Evolutionary conservation across 345 rosid genomes (phyloP), one percentile per base, ranked within the genome.

Genomic region (Psidium friedrichsthalianum): DNA sequence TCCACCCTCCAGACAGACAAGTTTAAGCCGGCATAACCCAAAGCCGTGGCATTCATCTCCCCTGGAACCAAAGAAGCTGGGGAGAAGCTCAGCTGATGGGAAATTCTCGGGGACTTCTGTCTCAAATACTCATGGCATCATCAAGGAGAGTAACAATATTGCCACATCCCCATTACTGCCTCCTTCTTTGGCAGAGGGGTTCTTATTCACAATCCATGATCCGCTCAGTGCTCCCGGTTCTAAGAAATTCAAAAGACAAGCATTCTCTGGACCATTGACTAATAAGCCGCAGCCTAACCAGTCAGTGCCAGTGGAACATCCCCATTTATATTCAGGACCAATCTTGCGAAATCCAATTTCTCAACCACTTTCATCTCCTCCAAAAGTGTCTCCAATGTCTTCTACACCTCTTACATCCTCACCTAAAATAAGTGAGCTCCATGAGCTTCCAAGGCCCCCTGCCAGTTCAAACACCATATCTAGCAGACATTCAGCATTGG

Each of bases 391-490:
- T 82, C 92, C 94, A 24, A 91, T 89, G 56, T 87, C 94, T 57
- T 94, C 98, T 78, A 95, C 98, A 42, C 94, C 95, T 44, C 89
- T 93, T 85, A 83, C 88, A 85, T 93, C 98, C 42, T 94, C 99
- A 15, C 99, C 97, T 18, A 94, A 90, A 87, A 96, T 96, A 88
- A 98, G 94, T 49, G 99, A 98, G 91, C 98, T 98, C 85, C 99
- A 98, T 89, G 99, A 96, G 88, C 99, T 98, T 89, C 99, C 99
- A 51, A 94, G 98, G 92, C 99, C 99, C 47, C 98, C 98, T 5
- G 89, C 88, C 58, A 91, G 87, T 88, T 89, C 89, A 53, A 82
- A 74, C 44, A 51, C 87, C 83, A 90, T 89, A 84, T 84, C 94
- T 12, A 88, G 93, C 58, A 93, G 91, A 86, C 90, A 91, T 51